phyloP scores from a whole-genome alignment of 2,329 filamentous ascomycete genomes.

The Colletotrichum sp. region DNA sequence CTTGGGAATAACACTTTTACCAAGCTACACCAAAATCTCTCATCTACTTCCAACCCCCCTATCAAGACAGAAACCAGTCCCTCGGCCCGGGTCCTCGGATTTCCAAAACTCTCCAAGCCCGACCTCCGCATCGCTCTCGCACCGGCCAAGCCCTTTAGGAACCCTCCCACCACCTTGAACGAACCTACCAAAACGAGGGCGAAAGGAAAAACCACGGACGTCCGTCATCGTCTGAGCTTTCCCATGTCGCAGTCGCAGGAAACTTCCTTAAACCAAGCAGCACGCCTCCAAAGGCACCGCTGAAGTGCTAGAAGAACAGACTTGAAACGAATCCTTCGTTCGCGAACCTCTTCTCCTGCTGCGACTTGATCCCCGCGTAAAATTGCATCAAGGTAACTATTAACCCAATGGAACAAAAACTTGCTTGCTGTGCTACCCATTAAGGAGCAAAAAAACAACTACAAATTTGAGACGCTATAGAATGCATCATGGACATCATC shows the following conservation, averaged over 20 bases:
- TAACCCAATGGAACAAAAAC: background rate
- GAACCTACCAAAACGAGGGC: background rate
- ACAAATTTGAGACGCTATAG: background rate
- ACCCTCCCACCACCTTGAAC: background rate
- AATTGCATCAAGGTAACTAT: background rate
- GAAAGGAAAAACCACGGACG: background rate
- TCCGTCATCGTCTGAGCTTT: conserved; percentile 7
- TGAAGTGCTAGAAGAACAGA: background rate
- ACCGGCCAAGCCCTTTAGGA: background rate
- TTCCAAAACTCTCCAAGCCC: background rate
- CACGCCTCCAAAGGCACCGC: background rate
- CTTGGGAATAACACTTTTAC: background rate
- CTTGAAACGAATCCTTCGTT: background rate
- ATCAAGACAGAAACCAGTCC: background rate
- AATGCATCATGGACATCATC: background rate
- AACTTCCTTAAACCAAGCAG: background rate
- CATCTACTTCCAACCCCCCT: background rate
- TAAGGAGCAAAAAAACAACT: background rate
- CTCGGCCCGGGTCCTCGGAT: background rate
- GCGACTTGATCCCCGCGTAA: background rate
- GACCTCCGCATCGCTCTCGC: background rate
- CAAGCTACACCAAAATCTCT: background rate
- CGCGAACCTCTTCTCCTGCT: background rate
- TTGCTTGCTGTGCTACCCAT: background rate
- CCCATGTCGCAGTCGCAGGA: background rate